Evolutionary conservation across 331 rosid species (phyloP).

Genomic region (Phaseolus coccineus): DNA sequence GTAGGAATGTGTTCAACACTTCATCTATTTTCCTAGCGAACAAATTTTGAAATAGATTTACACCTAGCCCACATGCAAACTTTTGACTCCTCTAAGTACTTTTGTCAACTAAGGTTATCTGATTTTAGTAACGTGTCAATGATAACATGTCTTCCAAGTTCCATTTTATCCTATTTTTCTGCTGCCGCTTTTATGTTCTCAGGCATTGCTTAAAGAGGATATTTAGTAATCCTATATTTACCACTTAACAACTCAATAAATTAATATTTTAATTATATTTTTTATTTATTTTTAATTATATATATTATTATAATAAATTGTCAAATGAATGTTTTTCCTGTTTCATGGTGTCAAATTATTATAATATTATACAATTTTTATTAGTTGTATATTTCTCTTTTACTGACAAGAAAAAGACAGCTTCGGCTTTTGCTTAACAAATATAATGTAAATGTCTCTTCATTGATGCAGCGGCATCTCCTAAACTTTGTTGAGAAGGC

Average conservation of each 20-base stretch:
- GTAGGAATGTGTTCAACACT: not conserved
- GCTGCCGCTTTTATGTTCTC: not conserved
- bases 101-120: not conserved
- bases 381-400: not conserved
- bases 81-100: not conserved
- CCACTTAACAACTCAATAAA: too few relatives aligned
- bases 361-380: too few relatives aligned
- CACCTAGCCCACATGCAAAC: not conserved
- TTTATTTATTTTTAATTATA: too few relatives aligned
- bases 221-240: not conserved
- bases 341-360: too few relatives aligned
- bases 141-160: not conserved
- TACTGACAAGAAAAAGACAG: not conserved
- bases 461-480: slow-evolving; percentile 77
- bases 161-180: not conserved
- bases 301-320: too few relatives aligned
- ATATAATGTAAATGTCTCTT: slow-evolving; percentile 33
- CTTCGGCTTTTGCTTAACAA: not conserved
- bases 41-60: not conserved
- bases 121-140: not conserved
- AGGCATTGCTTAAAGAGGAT: not conserved
- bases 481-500: slow-evolving; percentile 87
- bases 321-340: too few relatives aligned
- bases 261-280: too few relatives aligned
- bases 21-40: not conserved